Evolutionary conservation across 208 protist species (phyloP), one percentile per base, ranked within the genome.

Genomic region (Novymonas esmeraldas): DNA sequence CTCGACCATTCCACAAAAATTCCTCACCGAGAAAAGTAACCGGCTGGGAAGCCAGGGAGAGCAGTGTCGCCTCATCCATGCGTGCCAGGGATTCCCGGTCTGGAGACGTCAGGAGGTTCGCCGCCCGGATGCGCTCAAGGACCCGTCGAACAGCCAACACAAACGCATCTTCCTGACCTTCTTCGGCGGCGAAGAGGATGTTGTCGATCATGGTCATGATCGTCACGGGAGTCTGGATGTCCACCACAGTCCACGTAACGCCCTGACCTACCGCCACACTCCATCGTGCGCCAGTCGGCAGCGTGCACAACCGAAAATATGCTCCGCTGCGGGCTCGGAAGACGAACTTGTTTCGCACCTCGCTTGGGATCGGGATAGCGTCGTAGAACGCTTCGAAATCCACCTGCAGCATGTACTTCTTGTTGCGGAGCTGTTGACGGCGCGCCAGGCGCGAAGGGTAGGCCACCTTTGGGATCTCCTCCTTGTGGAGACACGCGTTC

Each of bases 11-110:
- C 70, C 38, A 77, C 39, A 14, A 22, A 31, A 45, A 63, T 55
- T 70, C 54, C 46, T 77, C 41, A 16, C 70, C 70, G n/a, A 77
- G 42, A 44, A 72, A 66, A 2, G 20, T 44, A 26, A 39, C 31
- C 0, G 34, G 24, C 13, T 52, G 18, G 3, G 16, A 10, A n/a
- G 56, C 64, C 22, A 52, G 11, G 31, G 9, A 14, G 6, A 64
- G 24, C 13, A 64, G 29, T 13, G 46, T 26, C 28, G 28, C 50
- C 39, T 72, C 71, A 9, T 14, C 24, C 56, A 64, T 56, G 26
- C 2, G n/a, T 10, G 31, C 24, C 16, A 71, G 39, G 14, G 6
- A 18, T 45, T 70, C 54, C n/a, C 38, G n/a, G 22, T 52, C 41
- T 5, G 64, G 52, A 16, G 64, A 66, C 2, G 64, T 64, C n/a